phyloP scores from a whole-genome alignment of 345 rosid genomes.

The Angophora floribunda region DNA sequence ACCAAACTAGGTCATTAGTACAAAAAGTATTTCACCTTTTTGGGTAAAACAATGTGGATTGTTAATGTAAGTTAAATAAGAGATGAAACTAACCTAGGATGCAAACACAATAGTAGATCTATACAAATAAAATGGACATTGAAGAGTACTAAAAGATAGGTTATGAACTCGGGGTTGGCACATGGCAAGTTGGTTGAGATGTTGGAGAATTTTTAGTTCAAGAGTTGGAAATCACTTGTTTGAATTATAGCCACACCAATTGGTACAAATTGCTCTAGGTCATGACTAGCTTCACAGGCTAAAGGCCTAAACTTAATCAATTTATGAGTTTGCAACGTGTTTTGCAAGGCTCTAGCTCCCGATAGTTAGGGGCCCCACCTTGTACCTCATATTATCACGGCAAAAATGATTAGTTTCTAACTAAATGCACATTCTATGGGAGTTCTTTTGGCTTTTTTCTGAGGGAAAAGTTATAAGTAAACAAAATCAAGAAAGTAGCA shows the following conservation, averaged over 20 bases:
- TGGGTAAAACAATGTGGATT: neutral
- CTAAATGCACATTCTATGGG: neutral
- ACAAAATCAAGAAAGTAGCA: neutral
- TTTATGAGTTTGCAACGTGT: neutral
- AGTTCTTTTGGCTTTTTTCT: neutral
- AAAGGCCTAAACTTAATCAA: rapidly evolving
- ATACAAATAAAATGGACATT: neutral
- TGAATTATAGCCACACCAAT: too few relatives aligned
- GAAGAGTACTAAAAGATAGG: neutral
- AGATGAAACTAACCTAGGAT: neutral
- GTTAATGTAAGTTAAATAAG: neutral
- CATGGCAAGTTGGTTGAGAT: too few relatives aligned
- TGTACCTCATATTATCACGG: too few relatives aligned
- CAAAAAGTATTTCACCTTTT: neutral
- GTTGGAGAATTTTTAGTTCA: neutral
- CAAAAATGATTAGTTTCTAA: neutral
- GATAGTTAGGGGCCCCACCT: too few relatives aligned
- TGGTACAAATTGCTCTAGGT: rapidly evolving
- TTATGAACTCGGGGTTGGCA: neutral
- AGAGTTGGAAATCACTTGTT: neutral
- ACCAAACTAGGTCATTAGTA: neutral
- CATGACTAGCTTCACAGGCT: neutral
- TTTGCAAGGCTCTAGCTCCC: neutral
- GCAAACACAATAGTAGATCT: neutral
- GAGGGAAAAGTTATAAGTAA: neutral